phyloP scores from a whole-genome alignment of 1,284 basidiomycete species.

The Puccinia horiana region DNA sequence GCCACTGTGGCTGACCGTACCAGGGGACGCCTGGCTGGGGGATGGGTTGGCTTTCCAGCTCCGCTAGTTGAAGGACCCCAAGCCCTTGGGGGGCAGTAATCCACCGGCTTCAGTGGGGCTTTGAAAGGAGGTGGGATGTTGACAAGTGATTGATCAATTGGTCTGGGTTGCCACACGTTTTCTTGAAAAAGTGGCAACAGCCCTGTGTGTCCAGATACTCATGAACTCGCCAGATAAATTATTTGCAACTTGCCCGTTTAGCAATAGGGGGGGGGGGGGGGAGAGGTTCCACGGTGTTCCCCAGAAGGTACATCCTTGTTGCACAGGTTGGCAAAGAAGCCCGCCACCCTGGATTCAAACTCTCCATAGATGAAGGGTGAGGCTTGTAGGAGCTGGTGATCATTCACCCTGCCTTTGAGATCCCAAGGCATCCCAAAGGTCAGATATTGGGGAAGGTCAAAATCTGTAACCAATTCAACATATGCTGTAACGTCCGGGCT shows the following conservation, averaged over 20 bases:
- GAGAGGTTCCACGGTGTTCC: not conserved
- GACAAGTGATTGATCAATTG: not conserved
- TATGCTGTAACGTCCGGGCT: not conserved
- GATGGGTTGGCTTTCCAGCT: slow-evolving; percentile 10
- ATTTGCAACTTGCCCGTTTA: not conserved
- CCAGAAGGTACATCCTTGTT: too few relatives aligned
- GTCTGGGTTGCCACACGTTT: not conserved
- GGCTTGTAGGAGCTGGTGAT: not conserved
- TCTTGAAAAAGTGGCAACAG: slow-evolving; percentile 28
- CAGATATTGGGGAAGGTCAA: not conserved
- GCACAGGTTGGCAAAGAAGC: not conserved
- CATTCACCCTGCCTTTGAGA: not conserved
- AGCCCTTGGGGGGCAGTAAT: not conserved
- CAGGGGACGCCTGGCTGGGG: not conserved
- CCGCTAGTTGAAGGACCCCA: not conserved
- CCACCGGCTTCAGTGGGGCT: not conserved
- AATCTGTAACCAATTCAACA: not conserved
- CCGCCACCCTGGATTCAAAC: not conserved
- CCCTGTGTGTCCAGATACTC: not conserved
- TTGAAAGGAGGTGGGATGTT: not conserved
- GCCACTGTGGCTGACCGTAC: not conserved
- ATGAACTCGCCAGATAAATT: not conserved
- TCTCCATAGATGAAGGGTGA: not conserved
- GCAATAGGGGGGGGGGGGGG: too few relatives aligned
- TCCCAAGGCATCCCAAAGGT: not conserved